Conservation (phyloP, 2,329 filamentous ascomycete species). For the Colletotrichum chrysophilum region DNA sequence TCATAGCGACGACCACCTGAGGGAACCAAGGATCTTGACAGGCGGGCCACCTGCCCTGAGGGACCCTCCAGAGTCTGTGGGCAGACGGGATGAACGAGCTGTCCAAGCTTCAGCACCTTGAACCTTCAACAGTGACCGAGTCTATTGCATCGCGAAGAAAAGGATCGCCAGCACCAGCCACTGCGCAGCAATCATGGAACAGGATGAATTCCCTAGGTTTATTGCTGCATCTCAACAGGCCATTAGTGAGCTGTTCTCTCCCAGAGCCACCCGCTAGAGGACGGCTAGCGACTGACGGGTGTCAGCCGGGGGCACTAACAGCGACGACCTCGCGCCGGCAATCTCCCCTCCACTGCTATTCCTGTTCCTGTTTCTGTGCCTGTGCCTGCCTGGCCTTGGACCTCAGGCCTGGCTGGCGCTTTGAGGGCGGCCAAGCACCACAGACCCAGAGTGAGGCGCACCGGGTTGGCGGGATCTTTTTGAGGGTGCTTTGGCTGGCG, state of each 20-base stretch:
- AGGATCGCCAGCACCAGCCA: background rate
- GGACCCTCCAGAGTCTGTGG: background rate
- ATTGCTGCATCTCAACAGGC: background rate
- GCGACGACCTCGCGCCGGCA: background rate
- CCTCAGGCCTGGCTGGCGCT: background rate
- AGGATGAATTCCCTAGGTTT: background rate
- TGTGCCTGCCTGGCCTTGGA: background rate
- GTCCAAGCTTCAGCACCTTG: background rate
- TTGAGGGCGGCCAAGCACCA: background rate
- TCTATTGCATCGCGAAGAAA: background rate
- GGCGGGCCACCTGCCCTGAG: background rate
- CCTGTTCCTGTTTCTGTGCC: slow-evolving; percentile 7
- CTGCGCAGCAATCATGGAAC: background rate
- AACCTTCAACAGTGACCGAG: background rate
- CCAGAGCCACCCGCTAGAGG: background rate
- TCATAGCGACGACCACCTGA: background rate
- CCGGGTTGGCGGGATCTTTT: background rate
- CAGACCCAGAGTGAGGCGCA: background rate
- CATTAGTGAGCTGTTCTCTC: background rate
- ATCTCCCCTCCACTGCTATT: background rate
- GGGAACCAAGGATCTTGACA: background rate
- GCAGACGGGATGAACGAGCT: background rate
- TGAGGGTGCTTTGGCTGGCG: background rate
- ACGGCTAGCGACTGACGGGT: background rate
- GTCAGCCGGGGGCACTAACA: background rate